Evolutionary conservation across 2,329 filamentous ascomycete species (phyloP).

Genomic region (Fusarium ramigenum): DNA sequence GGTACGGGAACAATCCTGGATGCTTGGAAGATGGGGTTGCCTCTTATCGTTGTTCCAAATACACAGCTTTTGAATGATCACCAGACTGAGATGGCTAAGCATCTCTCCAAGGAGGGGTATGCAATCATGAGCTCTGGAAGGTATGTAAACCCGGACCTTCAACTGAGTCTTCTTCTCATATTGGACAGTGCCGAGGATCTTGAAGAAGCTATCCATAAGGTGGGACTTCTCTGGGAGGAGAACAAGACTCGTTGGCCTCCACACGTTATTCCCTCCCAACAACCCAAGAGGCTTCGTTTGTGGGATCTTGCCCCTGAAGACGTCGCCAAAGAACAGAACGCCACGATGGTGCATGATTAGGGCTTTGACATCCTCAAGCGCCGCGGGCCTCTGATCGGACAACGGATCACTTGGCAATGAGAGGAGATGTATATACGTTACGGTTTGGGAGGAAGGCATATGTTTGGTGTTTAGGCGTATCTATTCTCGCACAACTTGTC

Average conservation of each 20-base stretch:
- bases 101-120: slow-evolving; percentile 79
- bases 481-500: slow-evolving; percentile 4
- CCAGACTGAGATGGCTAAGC: slow-evolving; percentile 84
- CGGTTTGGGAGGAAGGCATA: background rate
- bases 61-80: slow-evolving; percentile 85
- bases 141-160: slow-evolving; percentile 54
- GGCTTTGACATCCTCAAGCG: slow-evolving; percentile 16
- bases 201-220: slow-evolving; percentile 50
- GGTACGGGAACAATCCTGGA: slow-evolving; percentile 91
- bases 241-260: slow-evolving; percentile 50
- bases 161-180: background rate
- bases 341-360: slow-evolving; percentile 54
- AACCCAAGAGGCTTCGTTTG: slow-evolving; percentile 40
- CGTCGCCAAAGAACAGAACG: slow-evolving; percentile 48
- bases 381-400: background rate
- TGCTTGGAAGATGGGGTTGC: slow-evolving; percentile 76
- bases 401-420: background rate
- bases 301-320: slow-evolving; percentile 50
- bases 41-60: slow-evolving; percentile 92
- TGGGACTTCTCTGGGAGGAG: slow-evolving; percentile 48
- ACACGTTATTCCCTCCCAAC: slow-evolving; percentile 36
- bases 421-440: background rate
- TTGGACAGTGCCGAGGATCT: slow-evolving; percentile 44
- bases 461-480: slow-evolving; percentile 28
- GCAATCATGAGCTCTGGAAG: slow-evolving; percentile 74